Evolutionary conservation across 2,329 filamentous ascomycete species (phyloP).

Genomic region (Neoarthrinium moseri): DNA sequence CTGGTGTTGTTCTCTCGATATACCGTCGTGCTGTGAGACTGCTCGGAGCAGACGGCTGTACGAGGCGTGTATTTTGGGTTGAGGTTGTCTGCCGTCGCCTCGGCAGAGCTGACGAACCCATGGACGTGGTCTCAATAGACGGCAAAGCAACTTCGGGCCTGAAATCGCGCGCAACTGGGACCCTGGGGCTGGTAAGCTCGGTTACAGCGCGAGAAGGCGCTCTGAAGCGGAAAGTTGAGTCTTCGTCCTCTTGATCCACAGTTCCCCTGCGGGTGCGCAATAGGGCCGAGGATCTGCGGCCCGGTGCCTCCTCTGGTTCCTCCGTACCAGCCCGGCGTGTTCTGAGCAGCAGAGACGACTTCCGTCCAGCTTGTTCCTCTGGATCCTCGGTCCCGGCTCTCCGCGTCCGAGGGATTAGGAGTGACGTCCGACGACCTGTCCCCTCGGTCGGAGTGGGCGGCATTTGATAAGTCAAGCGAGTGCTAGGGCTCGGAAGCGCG

Average conservation of each 20-base stretch:
- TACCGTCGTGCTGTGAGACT: constrained; percentile 42
- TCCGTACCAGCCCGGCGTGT: constrained; percentile 45
- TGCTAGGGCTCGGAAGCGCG: constrained; percentile 46
- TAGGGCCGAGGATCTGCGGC: constrained; percentile 41
- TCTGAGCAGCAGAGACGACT: constrained; percentile 43
- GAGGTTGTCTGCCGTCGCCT: constrained; percentile 53
- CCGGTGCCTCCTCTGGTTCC: constrained; percentile 41
- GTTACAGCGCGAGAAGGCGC: constrained; percentile 58
- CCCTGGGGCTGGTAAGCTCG: constrained; percentile 42
- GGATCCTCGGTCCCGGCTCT: constrained; percentile 50
- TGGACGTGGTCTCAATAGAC: constrained; percentile 28
- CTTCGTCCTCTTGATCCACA: constrained; percentile 48
- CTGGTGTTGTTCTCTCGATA: constrained; percentile 42
- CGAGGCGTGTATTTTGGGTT: constrained; percentile 45
- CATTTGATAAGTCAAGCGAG: constrained; percentile 29
- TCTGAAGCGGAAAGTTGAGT: constrained; percentile 40
- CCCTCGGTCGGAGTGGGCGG: constrained; percentile 40
- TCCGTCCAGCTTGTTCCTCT: constrained; percentile 42
- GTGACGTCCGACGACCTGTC: constrained; percentile 51
- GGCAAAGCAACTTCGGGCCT: constrained; percentile 33
- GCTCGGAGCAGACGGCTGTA: constrained; percentile 35
- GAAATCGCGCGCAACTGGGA: constrained; percentile 37
- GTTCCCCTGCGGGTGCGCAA: constrained; percentile 45
- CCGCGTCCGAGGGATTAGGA: constrained; percentile 45
- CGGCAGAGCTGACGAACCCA: constrained; percentile 47